Evolutionary conservation across 352 stramenopile genomes (phyloP).

Genomic region (Globisporangium carolinianum): DNA sequence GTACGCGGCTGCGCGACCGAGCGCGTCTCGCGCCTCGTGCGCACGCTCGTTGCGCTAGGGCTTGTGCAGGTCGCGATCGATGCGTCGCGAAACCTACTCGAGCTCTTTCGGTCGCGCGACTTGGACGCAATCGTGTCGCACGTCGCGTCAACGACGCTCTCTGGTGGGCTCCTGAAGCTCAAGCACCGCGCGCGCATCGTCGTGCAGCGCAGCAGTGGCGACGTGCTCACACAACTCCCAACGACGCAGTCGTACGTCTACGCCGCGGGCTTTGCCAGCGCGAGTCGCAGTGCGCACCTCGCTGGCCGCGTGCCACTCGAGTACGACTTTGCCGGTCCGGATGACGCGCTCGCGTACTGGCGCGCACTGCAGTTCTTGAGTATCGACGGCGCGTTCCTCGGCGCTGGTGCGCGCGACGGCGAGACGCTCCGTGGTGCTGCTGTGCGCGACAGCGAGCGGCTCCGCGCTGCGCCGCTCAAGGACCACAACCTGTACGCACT

Average conservation of each 20-base stretch:
- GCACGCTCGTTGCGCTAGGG: constrained; percentile 61
- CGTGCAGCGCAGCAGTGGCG: constrained; percentile 33
- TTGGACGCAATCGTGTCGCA: constrained; percentile 74
- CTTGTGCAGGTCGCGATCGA: constrained; percentile 52
- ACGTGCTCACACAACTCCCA: constrained; percentile 40
- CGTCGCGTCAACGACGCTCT: constrained; percentile 67
- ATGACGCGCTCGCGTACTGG: constrained; percentile 63
- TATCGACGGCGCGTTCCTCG: constrained; percentile 51
- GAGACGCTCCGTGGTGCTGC: constrained; percentile 43
- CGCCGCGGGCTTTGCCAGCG: constrained; percentile 45
- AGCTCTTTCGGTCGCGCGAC: constrained; percentile 51
- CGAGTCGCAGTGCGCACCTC: constrained; percentile 44
- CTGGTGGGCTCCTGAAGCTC: constrained; percentile 54
- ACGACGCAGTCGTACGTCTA: constrained; percentile 58
- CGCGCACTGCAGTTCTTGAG: constrained; percentile 65
- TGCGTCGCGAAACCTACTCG: constrained; percentile 46
- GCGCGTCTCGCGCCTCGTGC: constrained; percentile 60
- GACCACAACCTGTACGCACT: constrained; percentile 63
- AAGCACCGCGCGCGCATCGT: constrained; percentile 40
- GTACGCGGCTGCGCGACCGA: constrained; percentile 64
- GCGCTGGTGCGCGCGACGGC: constrained; percentile 22
- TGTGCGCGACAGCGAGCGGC: constrained; percentile 30
- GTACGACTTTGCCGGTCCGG: constrained; percentile 30
- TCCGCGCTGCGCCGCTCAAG: constrained; percentile 46
- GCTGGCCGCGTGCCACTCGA: constrained; percentile 48